These are phyloP conservation scores for Botrytis hyacinthi DNA, from an alignment of 2,329 filamentous ascomycete genomes.

Conservation along the genomic window DNA sequence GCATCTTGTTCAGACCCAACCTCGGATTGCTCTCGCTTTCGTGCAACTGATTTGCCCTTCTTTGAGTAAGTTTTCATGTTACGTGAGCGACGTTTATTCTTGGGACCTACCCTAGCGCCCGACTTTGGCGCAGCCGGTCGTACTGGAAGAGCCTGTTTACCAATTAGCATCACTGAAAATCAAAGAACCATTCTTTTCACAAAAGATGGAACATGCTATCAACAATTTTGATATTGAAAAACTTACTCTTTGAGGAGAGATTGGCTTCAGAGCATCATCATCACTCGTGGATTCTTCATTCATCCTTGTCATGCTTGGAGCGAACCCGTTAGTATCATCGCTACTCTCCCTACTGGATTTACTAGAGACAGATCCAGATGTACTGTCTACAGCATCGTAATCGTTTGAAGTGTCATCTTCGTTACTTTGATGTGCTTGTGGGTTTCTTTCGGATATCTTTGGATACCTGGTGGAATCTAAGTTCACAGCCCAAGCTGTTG, in stretches of 20 bases:
- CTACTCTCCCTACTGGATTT: slow-evolving; percentile 42
- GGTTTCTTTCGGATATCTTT: slow-evolving; percentile 49
- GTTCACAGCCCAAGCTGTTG: slow-evolving; percentile 66
- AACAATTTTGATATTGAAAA: background rate
- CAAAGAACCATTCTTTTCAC: background rate
- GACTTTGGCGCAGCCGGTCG: slow-evolving; percentile 32
- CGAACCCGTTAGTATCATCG: slow-evolving; percentile 44
- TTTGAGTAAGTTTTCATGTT: slow-evolving; percentile 41
- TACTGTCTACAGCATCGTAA: slow-evolving; percentile 34
- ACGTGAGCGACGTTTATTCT: slow-evolving; percentile 32
- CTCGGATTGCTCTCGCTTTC: slow-evolving; percentile 23
- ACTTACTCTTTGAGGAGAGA: slow-evolving; percentile 12
- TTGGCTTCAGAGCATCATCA: slow-evolving; percentile 37
- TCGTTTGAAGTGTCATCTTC: slow-evolving; percentile 24
- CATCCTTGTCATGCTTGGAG: slow-evolving; percentile 51
- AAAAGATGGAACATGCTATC: background rate
- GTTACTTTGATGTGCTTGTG: slow-evolving; percentile 26
- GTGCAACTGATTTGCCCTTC: slow-evolving; percentile 38
- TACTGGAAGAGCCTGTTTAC: slow-evolving; percentile 38
- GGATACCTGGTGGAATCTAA: slow-evolving; percentile 56
- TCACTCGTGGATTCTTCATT: slow-evolving; percentile 56
- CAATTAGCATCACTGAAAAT: slow-evolving; percentile 27
- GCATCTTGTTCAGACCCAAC: slow-evolving; percentile 29
- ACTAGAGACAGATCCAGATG: slow-evolving; percentile 43
- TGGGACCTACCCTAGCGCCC: slow-evolving; percentile 37